A percentile compares a stretch with the other conserved stretches of the same genome.
Evolutionary conservation across 768 basidiomycete genomes (phyloP).

Genomic region (Candolleomyces eurysporus): DNA sequence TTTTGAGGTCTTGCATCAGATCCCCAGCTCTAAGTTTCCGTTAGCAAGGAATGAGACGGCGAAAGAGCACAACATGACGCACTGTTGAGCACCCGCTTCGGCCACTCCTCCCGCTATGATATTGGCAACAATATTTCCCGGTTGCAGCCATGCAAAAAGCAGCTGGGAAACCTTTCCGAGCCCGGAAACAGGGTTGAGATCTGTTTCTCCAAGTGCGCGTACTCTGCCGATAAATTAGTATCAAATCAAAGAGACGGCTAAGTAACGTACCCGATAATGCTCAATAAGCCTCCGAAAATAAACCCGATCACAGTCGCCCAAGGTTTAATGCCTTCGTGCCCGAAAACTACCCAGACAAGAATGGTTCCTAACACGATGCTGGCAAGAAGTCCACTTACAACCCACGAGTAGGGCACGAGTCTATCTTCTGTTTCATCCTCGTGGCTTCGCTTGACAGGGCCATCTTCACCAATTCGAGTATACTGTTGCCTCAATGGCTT

Average conservation of each 20-base stretch:
- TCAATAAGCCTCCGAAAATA: constrained; percentile 76
- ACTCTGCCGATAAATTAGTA: constrained; percentile 51
- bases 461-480: constrained; percentile 14
- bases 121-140: constrained; percentile 95
- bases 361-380: constrained; percentile 71
- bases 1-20: constrained; percentile 98
- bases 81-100: constrained; percentile 94
- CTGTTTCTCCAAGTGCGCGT: constrained; percentile 93
- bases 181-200: constrained; percentile 89
- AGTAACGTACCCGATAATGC: constrained; percentile 74
- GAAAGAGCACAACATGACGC: constrained; percentile 19
- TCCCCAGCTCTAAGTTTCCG: constrained; percentile 73
- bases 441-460: constrained; percentile 31
- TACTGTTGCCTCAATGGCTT: constrained; percentile 24
- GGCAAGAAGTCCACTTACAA: constrained; percentile 57
- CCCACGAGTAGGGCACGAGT: constrained; percentile 82
- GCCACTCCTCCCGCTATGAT: constrained; percentile 97
- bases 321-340: constrained; percentile 86
- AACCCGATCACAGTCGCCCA: constrained; percentile 93
- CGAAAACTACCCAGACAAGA: constrained; percentile 88
- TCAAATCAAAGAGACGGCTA: constrained; percentile 13
- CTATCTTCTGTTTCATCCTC: constrained; percentile 78
- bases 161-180: constrained; percentile 94
- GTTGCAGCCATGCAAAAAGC: constrained; percentile 91
- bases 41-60: not conserved